Conservation (phyloP, 495 filamentous ascomycete species). For the Cercophora scortea region DNA sequence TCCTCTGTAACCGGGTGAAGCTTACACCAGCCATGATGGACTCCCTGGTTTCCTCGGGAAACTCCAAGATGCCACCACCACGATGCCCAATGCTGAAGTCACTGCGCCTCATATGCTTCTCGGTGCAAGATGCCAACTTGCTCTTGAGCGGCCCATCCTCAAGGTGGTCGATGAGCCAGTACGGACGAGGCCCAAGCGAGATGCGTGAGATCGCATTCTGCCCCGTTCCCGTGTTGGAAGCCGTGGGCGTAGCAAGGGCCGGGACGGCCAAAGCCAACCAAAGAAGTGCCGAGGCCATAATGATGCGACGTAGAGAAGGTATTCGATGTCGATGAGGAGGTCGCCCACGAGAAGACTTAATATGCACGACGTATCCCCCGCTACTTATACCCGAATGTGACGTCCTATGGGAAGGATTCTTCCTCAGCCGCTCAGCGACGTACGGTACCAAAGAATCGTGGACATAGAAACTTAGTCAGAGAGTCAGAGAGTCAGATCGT, state of each 20-base stretch:
- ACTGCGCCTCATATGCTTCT: slow-evolving; percentile 29
- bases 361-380: too few species aligned
- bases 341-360: too few species aligned
- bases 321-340: too few species aligned
- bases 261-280: neutral
- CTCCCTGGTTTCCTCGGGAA: slow-evolving; percentile 53
- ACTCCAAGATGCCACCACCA: slow-evolving; percentile 49
- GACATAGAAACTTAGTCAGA: too few species aligned
- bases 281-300: neutral
- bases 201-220: slow-evolving; percentile 25
- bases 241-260: neutral
- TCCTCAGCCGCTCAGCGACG: too few species aligned
- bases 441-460: too few species aligned
- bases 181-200: slow-evolving; percentile 50
- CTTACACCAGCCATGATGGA: slow-evolving; percentile 40
- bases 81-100: slow-evolving; percentile 51
- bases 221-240: neutral
- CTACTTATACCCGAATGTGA: too few species aligned
- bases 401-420: too few species aligned
- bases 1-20: too few species aligned
- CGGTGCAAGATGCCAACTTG: slow-evolving; percentile 45
- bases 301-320: too few species aligned
- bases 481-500: too few species aligned
- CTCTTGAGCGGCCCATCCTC: slow-evolving; percentile 47
- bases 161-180: slow-evolving; percentile 54